These are phyloP conservation scores for Fusarium fracticaudum DNA, from an alignment of 2,329 filamentous ascomycete genomes.

Conservation along the genomic window DNA sequence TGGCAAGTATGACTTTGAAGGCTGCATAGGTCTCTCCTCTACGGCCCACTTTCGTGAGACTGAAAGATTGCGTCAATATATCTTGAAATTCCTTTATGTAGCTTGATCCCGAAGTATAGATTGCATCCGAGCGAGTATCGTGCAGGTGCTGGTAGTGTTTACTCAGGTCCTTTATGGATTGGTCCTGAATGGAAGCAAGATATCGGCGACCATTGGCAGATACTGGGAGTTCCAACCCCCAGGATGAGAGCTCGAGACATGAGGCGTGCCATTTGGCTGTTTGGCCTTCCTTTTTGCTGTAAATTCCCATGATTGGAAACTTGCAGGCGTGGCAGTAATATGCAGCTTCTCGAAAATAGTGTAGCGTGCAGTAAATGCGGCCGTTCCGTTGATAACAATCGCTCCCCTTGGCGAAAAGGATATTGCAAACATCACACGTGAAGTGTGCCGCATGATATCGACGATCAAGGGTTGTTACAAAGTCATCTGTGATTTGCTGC, in stretches of 20 bases:
- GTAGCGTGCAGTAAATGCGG: neutral
- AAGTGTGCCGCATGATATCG: fast-evolving
- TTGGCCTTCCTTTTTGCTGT: fast-evolving
- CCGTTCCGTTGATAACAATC: fast-evolving
- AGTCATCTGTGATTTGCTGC: fast-evolving
- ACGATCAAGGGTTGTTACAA: fast-evolving
- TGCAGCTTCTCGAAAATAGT: neutral
- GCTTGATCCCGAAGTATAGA: no score
- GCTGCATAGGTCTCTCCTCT: fast-evolving
- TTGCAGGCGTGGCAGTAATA: neutral
- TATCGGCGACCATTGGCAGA: fast-evolving
- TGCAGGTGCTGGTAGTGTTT: no score
- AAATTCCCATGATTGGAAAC: fast-evolving
- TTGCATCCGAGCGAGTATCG: no score
- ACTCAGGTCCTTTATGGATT: no score
- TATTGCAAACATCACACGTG: neutral
- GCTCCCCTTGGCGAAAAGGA: fast-evolving
- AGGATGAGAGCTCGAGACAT: fast-evolving
- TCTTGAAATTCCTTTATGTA: no score
- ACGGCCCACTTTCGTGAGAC: fast-evolving
- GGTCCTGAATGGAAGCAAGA: no score
- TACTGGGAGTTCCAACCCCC: fast-evolving
- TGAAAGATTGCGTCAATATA: no score
- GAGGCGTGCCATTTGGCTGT: neutral
- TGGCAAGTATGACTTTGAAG: neutral